Conservation (phyloP, 23 red algal species). For the Gracilariopsis chorda region DNA sequence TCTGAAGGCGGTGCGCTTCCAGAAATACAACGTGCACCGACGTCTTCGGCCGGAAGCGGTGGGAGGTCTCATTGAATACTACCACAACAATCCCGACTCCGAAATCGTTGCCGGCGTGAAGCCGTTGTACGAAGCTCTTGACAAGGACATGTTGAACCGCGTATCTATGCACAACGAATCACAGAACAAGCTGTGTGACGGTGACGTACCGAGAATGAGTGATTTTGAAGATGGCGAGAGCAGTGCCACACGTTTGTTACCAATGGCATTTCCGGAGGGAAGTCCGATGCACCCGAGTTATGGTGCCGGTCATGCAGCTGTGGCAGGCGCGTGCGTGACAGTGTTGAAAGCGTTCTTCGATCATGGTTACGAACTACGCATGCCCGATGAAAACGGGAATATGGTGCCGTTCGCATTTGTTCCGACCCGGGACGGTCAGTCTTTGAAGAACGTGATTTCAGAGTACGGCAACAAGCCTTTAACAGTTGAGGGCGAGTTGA, state of each 20-base stretch:
- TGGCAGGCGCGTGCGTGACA: slow-evolving; percentile 71
- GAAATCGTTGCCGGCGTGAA: background rate
- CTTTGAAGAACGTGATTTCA: background rate
- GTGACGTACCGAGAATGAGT: background rate
- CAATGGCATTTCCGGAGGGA: slow-evolving; percentile 71
- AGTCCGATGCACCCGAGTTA: slow-evolving; percentile 69
- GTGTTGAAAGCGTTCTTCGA: slow-evolving; percentile 69
- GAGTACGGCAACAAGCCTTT: slow-evolving; percentile 10
- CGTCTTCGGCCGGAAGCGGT: slow-evolving; percentile 63
- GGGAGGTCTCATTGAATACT: slow-evolving; percentile 28
- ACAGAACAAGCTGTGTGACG: background rate
- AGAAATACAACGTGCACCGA: slow-evolving; percentile 65
- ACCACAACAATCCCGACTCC: background rate
- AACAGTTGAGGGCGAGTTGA: slow-evolving; percentile 68
- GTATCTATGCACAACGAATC: slow-evolving; percentile 6
- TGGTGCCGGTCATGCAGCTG: slow-evolving; percentile 73
- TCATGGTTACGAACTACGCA: background rate
- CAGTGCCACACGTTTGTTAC: slow-evolving; percentile 12
- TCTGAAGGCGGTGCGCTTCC: slow-evolving; percentile 70
- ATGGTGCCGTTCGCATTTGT: slow-evolving; percentile 20
- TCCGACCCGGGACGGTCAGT: background rate
- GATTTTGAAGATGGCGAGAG: background rate
- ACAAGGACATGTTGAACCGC: background rate
- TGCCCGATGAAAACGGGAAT: background rate
- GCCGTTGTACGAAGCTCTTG: background rate